A percentile compares a stretch with the other conserved stretches of the same genome.
phyloP scores from a whole-genome alignment of 805 yeast genomes.

The Wickerhamiella musiphila region DNA sequence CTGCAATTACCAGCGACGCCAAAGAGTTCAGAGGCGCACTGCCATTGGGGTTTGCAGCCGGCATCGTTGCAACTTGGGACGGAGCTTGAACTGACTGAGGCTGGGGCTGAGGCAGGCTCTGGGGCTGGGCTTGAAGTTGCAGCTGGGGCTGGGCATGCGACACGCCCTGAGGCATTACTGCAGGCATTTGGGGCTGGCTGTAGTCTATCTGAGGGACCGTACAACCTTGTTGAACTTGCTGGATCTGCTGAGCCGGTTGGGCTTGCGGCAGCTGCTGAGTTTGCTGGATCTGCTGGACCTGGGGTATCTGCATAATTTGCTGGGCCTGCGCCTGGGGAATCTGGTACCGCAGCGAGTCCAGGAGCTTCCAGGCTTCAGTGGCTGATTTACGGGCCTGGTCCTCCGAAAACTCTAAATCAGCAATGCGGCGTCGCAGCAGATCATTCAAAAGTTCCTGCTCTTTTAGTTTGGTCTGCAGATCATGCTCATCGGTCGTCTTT shows the following conservation, averaged over 20 bases:
- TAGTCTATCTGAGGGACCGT: not conserved
- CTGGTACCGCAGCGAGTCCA: constrained; percentile 5
- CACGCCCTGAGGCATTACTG: not conserved
- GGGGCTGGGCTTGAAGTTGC: not conserved
- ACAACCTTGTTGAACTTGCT: not conserved
- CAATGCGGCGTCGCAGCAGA: constrained; percentile 62
- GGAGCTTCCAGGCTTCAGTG: constrained; percentile 3
- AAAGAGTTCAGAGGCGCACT: not conserved
- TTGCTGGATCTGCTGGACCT: not conserved
- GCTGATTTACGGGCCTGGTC: constrained; percentile 18
- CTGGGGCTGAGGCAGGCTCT: not conserved
- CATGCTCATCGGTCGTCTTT: constrained; percentile 16
- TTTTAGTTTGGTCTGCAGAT: constrained; percentile 56
- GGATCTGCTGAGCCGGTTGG: not conserved
- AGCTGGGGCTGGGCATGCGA: not conserved
- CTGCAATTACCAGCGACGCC: not conserved
- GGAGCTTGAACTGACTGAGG: not conserved
- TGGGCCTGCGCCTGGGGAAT: constrained; percentile 2
- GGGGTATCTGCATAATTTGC: constrained; percentile 1
- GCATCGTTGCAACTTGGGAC: not conserved
- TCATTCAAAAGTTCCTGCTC: constrained; percentile 87
- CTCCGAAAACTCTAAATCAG: constrained; percentile 48
- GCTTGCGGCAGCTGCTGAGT: not conserved
- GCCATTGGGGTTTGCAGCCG: not conserved
- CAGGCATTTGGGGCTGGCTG: not conserved